These are phyloP conservation scores for Boechera retrofracta DNA, from an alignment of 345 rosid species.

Conservation along the genomic window DNA sequence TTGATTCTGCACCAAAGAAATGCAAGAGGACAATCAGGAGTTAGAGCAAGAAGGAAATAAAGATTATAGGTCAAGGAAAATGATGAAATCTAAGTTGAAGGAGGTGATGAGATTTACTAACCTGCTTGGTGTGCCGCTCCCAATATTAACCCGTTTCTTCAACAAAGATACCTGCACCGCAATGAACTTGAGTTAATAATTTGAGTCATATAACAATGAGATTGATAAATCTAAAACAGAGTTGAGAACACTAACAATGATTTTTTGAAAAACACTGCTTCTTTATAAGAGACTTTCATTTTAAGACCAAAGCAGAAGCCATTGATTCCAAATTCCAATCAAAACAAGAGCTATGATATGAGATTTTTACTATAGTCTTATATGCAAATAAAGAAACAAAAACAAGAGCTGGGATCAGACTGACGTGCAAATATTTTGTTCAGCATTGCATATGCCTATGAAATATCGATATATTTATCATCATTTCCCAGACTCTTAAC, in stretches of 20 bases:
- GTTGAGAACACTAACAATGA: background rate
- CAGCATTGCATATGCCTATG: conserved; percentile 54
- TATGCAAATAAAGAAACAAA: background rate
- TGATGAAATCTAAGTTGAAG: background rate
- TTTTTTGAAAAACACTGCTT: background rate
- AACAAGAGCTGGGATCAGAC: conserved; percentile 54
- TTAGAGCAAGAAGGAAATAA: background rate
- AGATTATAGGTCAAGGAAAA: background rate
- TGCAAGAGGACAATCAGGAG: conserved; percentile 1
- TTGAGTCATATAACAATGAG: background rate
- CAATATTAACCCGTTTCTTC: conserved; percentile 79
- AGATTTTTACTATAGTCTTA: background rate
- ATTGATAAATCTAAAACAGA: conserved; percentile 5
- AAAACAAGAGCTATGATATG: background rate
- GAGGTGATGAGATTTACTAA: conserved; percentile 34
- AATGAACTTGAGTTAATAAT: conserved; percentile 10
- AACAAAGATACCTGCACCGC: conserved; percentile 64
- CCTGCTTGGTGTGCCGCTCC: conserved; percentile 95
- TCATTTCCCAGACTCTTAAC: conserved; percentile 48
- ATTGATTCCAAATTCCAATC: conserved; percentile 1
- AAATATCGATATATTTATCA: conserved; percentile 37
- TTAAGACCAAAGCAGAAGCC: background rate
- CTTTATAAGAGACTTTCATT: background rate
- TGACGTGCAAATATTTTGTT: conserved; percentile 59
- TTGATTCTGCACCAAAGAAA: conserved; percentile 57